phyloP scores from a whole-genome alignment of 2,329 filamentous ascomycete species.

The Sporothrix humicola region DNA sequence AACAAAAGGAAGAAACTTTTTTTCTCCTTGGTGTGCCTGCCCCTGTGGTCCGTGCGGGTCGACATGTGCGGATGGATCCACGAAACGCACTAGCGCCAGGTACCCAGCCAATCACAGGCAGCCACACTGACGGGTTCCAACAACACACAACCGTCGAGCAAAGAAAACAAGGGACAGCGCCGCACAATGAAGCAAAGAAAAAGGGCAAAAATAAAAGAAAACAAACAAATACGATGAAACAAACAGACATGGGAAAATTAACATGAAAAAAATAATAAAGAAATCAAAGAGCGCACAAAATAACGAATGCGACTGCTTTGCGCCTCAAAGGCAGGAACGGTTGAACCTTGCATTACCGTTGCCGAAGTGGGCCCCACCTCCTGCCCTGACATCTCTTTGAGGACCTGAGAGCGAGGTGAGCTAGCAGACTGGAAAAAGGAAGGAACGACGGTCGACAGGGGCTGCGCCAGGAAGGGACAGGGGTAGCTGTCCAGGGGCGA shows the following conservation, averaged over 20 bases:
- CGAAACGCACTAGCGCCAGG: slow-evolving; percentile 34
- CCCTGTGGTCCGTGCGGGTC: slow-evolving; percentile 33
- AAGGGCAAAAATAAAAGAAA: neutral
- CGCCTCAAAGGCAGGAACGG: neutral
- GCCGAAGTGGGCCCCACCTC: neutral
- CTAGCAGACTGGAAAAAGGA: neutral
- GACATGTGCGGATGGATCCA: slow-evolving; percentile 16
- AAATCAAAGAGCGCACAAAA: too few relatives aligned
- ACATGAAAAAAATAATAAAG: neutral
- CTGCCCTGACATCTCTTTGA: slow-evolving; percentile 13
- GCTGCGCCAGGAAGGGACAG: slow-evolving; percentile 2
- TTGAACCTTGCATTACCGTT: neutral
- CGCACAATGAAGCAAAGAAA: neutral
- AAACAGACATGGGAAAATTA: neutral
- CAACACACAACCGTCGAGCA: neutral
- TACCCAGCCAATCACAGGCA: slow-evolving; percentile 30
- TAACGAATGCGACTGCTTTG: neutral
- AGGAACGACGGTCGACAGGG: slow-evolving; percentile 16
- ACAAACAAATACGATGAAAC: neutral
- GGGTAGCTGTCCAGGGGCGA: slow-evolving; percentile 12
- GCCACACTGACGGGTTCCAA: slow-evolving; percentile 18
- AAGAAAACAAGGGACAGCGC: neutral
- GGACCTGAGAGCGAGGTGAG: neutral
- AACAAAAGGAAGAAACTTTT: slow-evolving; percentile 1
- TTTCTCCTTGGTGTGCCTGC: slow-evolving; percentile 10